phyloP scores from a whole-genome alignment of 129 eudicot species.

The Heracleum sosnowskyi region DNA sequence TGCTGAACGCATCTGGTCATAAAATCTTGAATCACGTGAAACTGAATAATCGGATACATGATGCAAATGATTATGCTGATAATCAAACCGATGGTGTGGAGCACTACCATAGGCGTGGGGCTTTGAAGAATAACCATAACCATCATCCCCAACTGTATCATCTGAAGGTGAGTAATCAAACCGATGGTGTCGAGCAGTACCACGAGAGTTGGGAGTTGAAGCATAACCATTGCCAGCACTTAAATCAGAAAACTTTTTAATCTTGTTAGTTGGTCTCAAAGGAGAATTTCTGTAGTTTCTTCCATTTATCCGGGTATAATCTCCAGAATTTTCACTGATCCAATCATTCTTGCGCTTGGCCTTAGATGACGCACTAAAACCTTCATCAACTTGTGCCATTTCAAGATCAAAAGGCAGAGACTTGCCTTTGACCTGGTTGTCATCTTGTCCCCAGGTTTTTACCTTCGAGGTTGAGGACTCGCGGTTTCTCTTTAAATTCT shows the following conservation, averaged over 20 bases:
- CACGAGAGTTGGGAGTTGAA: constrained; percentile 19
- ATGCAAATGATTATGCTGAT: not conserved
- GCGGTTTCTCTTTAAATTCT: constrained; percentile 52
- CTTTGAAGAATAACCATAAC: constrained; percentile 1
- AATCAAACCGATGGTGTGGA: constrained; percentile 21
- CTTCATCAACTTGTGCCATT: constrained; percentile 30
- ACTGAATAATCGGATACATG: constrained; percentile 11
- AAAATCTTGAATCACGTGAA: constrained; percentile 27
- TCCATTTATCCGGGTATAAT: constrained; percentile 17
- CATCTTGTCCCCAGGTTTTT: constrained; percentile 27
- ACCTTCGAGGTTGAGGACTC: constrained; percentile 46
- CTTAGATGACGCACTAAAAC: constrained; percentile 24
- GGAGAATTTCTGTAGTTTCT: constrained; percentile 45
- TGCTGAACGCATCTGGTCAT: constrained; percentile 27
- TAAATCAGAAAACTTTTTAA: constrained; percentile 17
- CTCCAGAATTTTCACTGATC: constrained; percentile 54
- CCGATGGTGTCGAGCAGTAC: constrained; percentile 24
- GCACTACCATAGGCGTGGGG: constrained; percentile 24
- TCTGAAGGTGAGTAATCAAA: constrained; percentile 11
- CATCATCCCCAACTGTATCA: constrained; percentile 17
- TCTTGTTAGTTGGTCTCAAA: constrained; percentile 36
- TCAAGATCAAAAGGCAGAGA: constrained; percentile 52
- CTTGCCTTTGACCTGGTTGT: constrained; percentile 14
- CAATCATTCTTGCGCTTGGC: constrained; percentile 51
- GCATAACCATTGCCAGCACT: not conserved